Percentiles rank a stretch among this genome's conserved stretches.
phyloP scores from a whole-genome alignment of 306 rosid genomes.

The Medicago lupulina region DNA sequence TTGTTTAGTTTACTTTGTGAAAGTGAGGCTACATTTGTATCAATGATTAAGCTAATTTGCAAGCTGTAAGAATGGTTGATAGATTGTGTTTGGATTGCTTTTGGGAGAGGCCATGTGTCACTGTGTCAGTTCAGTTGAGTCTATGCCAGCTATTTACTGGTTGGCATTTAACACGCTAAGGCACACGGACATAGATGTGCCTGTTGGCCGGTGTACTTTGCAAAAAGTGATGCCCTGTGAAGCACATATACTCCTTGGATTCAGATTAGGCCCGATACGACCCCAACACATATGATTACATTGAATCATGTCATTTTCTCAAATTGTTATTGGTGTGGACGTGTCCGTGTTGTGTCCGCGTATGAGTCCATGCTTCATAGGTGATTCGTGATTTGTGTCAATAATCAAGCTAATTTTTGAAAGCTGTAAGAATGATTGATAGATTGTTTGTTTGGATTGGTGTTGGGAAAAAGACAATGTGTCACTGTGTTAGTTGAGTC shows the following conservation, averaged over 20 bases:
- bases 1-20: not conserved
- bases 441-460: not conserved
- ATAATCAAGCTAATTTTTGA: not conserved
- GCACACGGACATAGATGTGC: too few relatives aligned
- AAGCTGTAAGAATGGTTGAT: constrained; percentile 26
- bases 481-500: not conserved
- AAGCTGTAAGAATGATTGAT: constrained; percentile 19
- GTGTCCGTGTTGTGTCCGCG: too few relatives aligned
- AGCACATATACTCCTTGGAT: too few relatives aligned
- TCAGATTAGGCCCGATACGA: too few relatives aligned
- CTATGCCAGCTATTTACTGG: not conserved
- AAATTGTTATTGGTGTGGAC: too few relatives aligned
- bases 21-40: constrained; percentile 16
- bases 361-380: too few relatives aligned
- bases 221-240: not conserved
- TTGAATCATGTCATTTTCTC: too few relatives aligned
- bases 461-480: not conserved
- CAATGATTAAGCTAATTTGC: constrained; percentile 11
- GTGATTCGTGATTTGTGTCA: constrained; percentile 10
- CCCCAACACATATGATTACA: too few relatives aligned
- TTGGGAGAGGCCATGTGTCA: constrained; percentile 2
- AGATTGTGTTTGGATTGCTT: not conserved
- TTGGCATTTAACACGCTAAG: not conserved
- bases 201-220: not conserved
- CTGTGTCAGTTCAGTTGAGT: not conserved